Base-by-base conservation (phyloP, 1,139 yeast species). In the Hanseniaspora sp. region DNA sequence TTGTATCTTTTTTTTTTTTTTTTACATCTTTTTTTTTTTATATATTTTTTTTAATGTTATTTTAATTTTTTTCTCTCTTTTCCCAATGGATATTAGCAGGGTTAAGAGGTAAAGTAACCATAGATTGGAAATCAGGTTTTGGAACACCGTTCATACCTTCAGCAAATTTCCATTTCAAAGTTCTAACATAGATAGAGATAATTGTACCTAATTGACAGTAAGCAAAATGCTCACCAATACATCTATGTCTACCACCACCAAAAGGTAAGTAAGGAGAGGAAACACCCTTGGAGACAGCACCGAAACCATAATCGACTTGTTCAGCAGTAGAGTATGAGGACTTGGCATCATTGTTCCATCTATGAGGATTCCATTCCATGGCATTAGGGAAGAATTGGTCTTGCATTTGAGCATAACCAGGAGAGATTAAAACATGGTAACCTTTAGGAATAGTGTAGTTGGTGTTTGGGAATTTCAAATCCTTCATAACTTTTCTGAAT, bases 221-320 rank as follows among this genome's bases (percentile, higher is more conserved):
- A 46, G 99, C 99, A 73, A 92, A 92, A 68, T 90, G 97, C 72
- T 92, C 99, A 65, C 99, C 99, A 66, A 92, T 88, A 73, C 99
- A 92, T 74, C 98, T 84, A 70, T 92, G 99, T 76, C 99, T 86
- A 61, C 99, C 99, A 70, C 97, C 98, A 63, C 98, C 98, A 66
- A 92, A 92, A 55, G 98, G 98, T 68, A 92, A 79, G 71, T 87
- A 94, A 55, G 98, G 96, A 51, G 96, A 86, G 29, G 86, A 74
- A 45, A 92, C 97, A 71, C 97, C 98, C 72, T 92, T 92, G 53
- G 95, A 82, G 60, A 92, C 86, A 58, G 90, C 86, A 66, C 97
- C 97, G 64, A 90, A 92, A 17, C 97, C 97, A 67, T 88, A 90
- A 70, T 92, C 98, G 52, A 90, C 80, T 54, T 84, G 76, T 54